Evolutionary conservation across 2,329 filamentous ascomycete species (phyloP).

Genomic region (Alternaria brassicicola): DNA sequence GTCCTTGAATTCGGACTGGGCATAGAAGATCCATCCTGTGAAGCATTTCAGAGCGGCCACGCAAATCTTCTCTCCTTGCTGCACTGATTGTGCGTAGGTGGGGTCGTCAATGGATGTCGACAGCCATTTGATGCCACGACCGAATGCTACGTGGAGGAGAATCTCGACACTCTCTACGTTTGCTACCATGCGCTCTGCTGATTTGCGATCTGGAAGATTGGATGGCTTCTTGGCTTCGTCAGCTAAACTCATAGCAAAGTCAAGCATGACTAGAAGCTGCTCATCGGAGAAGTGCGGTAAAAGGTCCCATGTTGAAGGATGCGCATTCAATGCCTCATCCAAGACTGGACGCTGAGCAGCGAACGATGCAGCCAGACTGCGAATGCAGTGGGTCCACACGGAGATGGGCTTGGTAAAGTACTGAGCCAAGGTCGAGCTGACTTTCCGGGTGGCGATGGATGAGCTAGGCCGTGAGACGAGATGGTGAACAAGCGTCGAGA

Average conservation of each 20-base stretch:
- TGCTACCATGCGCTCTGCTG: conserved; percentile 59
- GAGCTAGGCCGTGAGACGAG: conserved; percentile 50
- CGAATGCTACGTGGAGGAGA: conserved; percentile 54
- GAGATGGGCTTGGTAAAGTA: conserved; percentile 75
- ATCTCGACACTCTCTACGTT: conserved; percentile 60
- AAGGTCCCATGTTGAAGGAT: conserved; percentile 54
- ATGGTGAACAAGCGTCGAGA: conserved; percentile 47
- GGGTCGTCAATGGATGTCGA: conserved; percentile 33
- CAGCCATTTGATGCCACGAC: conserved; percentile 43
- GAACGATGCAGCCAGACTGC: conserved; percentile 67
- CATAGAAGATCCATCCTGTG: conserved; percentile 73
- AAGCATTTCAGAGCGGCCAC: conserved; percentile 45
- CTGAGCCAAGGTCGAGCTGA: conserved; percentile 77
- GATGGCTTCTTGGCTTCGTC: conserved; percentile 74
- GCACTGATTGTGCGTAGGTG: conserved; percentile 26
- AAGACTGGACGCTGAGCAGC: conserved; percentile 55
- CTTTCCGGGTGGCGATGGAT: conserved; percentile 71
- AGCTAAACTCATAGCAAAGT: conserved; percentile 68
- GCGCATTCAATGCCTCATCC: conserved; percentile 56
- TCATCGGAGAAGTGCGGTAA: conserved; percentile 55
- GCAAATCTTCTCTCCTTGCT: conserved; percentile 43
- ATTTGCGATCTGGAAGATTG: conserved; percentile 58
- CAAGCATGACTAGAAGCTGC: conserved; percentile 65
- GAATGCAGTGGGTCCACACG: conserved; percentile 69
- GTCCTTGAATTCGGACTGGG: conserved; percentile 66